Conservation (phyloP, 768 basidiomycete genomes). For the Cubamyces sp. region DNA sequence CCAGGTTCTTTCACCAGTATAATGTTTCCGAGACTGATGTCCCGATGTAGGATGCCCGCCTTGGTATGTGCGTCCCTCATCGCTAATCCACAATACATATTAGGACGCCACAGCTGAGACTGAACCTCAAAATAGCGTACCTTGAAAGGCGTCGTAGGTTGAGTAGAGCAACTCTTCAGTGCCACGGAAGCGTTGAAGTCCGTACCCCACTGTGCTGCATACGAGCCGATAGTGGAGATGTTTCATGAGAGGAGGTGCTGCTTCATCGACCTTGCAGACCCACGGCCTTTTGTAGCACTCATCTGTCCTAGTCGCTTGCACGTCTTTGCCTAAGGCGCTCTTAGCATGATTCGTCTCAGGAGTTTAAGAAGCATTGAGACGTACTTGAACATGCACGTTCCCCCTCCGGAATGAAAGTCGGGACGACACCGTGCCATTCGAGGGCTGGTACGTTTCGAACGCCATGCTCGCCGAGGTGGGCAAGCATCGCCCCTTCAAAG, state of each 20-base stretch:
- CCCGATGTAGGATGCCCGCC: background rate
- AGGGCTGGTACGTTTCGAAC: conserved; percentile 6
- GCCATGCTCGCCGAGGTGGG: background rate
- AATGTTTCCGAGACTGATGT: conserved; percentile 11
- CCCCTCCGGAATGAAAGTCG: too few relatives aligned
- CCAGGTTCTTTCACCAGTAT: conserved; percentile 1
- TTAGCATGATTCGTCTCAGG: too few relatives aligned
- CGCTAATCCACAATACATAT: background rate
- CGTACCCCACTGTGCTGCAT: conserved; percentile 1
- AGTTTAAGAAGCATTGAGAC: too few relatives aligned
- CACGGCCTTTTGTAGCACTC: background rate
- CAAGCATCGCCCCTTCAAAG: conserved; percentile 2
- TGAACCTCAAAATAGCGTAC: background rate
- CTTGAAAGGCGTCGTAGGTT: conserved; percentile 3
- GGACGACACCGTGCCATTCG: too few relatives aligned
- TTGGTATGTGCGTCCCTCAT: conserved; percentile 8
- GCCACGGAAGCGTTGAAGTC: background rate
- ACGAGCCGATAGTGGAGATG: conserved; percentile 12
- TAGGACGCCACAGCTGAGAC: too few relatives aligned
- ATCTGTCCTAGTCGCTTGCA: background rate
- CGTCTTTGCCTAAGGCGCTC: too few relatives aligned
- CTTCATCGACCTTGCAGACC: background rate
- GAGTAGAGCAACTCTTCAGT: conserved; percentile 6
- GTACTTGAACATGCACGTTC: too few relatives aligned
- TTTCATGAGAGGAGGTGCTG: background rate